Base-by-base conservation (phyloP, 140 eudicot genomes). In the Ambrosia hybrid region DNA sequence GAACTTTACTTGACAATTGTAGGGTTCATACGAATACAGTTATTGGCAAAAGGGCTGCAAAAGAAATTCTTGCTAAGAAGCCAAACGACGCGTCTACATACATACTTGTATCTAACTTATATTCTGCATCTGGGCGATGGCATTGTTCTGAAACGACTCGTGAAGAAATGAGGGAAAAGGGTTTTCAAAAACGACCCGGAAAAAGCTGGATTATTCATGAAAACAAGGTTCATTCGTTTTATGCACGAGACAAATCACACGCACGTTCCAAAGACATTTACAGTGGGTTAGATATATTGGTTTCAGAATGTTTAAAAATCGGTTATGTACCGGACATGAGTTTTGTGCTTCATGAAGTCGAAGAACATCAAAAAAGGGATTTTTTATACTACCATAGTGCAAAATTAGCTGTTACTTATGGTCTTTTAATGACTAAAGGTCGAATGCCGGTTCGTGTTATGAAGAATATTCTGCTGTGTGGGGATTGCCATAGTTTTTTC, bases 331-430 rank as follows among this genome's bases (percentile, higher is more conserved):
- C 99, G 2, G 97, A 94, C 73, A 91, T 96, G 46, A 91, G 96
- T 62, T 91, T 88, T 76, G 99, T 94, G 76, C 97, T 94, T 64
- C 99, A 94, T 69, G 99, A 91, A 57, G 97, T 91, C 21, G 97
- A 94, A 83, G 97, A 94, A 79, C 80, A 80, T 80, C 99, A 94
- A 63, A 94, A 94, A 79, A 86, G 65, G 57, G 82, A 88, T 73
- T 94, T 94, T 69, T 83, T 94, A 79, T 80, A 82, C 78, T 84
- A 94, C 80, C 99, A 91, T 78, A 91, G 99, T 71, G 91, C 95
- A 6, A 94, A 94, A 77, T 59, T 94, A 13, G 97, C 97, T 0
- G 97, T 83, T 52, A 80, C 97, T 0, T 88, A 81, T 74, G 99
- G 95, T 68, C 87, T 91, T n/a, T 48, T 94, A 14, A 78, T 68